phyloP scores from a whole-genome alignment of 345 rosid genomes.

The Pugionium dolabratum region DNA sequence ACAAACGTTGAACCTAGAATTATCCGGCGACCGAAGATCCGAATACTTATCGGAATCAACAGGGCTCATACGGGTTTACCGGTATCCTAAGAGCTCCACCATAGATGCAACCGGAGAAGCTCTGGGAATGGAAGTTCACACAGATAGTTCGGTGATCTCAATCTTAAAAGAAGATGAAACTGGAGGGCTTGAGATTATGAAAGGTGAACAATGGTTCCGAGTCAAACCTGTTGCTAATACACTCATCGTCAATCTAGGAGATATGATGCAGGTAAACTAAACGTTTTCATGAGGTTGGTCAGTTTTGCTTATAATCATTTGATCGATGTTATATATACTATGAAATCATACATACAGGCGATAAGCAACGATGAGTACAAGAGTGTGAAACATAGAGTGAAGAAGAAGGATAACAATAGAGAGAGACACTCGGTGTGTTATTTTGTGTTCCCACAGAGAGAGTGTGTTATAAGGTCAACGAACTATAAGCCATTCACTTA shows the following conservation, averaged over 20 bases:
- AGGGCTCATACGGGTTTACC: constrained; percentile 57
- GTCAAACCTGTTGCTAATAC: constrained; percentile 54
- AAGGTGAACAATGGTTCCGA: constrained; percentile 56
- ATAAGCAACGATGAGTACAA: constrained; percentile 65
- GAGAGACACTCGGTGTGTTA: constrained; percentile 78
- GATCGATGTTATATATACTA: neutral
- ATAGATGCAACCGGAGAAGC: constrained; percentile 18
- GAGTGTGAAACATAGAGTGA: constrained; percentile 73
- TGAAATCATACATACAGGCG: constrained; percentile 44
- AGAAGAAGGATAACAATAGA: constrained; percentile 33
- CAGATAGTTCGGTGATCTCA: constrained; percentile 80
- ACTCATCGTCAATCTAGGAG: constrained; percentile 71
- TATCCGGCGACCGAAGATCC: constrained; percentile 28
- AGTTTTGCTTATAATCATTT: neutral
- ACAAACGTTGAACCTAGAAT: constrained; percentile 48
- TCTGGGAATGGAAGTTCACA: constrained; percentile 66
- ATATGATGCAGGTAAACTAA: constrained; percentile 75
- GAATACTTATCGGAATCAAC: constrained; percentile 54
- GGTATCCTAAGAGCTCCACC: constrained; percentile 49
- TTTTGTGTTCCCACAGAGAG: constrained; percentile 71
- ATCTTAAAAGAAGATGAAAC: constrained; percentile 57
- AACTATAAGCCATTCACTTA: constrained; percentile 76
- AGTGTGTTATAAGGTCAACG: constrained; percentile 53
- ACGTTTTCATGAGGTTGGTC: constrained; percentile 3
- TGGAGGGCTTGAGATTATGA: constrained; percentile 70